Conservation (phyloP, 305 asterid species). For the Withania somnifera region DNA sequence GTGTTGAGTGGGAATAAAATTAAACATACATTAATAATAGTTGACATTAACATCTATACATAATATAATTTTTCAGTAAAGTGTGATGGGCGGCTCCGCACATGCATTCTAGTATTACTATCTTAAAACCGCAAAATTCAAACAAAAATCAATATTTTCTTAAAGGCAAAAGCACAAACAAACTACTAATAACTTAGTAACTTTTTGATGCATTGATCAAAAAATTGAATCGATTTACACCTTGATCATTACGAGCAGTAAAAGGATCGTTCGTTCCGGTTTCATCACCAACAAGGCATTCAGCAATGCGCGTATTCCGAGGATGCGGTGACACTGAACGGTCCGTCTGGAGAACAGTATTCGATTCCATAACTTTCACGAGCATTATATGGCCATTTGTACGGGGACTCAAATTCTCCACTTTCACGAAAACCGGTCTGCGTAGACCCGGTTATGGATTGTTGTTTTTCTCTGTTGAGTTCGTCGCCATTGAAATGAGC, state of each 20-base stretch:
- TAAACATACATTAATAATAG: too few relatives aligned
- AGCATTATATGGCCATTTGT: conserved; percentile 46
- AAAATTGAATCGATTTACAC: conserved; percentile 7
- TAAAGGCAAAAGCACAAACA: too few relatives aligned
- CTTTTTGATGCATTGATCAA: too few relatives aligned
- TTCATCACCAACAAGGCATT: conserved; percentile 48
- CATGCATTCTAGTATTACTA: too few relatives aligned
- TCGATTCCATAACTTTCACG: conserved; percentile 41
- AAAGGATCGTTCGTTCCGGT: conserved; percentile 33
- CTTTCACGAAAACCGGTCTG: conserved; percentile 57
- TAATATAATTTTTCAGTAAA: too few relatives aligned
- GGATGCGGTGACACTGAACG: conserved; percentile 33
- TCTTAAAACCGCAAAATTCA: too few relatives aligned
- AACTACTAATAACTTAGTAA: too few relatives aligned
- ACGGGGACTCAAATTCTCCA: conserved; percentile 42
- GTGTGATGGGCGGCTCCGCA: too few relatives aligned
- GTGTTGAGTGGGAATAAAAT: too few relatives aligned
- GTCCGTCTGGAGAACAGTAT: conserved; percentile 32
- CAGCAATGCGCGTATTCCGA: conserved; percentile 40
- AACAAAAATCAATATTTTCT: too few relatives aligned
- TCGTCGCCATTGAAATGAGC: conserved; percentile 25
- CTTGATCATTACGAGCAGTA: conserved; percentile 43
- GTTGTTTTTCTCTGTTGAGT: too few relatives aligned
- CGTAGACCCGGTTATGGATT: conserved; percentile 17
- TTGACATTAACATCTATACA: too few relatives aligned